Evolutionary conservation across 208 protist species (phyloP).

Genomic region (Strigomonas galati): DNA sequence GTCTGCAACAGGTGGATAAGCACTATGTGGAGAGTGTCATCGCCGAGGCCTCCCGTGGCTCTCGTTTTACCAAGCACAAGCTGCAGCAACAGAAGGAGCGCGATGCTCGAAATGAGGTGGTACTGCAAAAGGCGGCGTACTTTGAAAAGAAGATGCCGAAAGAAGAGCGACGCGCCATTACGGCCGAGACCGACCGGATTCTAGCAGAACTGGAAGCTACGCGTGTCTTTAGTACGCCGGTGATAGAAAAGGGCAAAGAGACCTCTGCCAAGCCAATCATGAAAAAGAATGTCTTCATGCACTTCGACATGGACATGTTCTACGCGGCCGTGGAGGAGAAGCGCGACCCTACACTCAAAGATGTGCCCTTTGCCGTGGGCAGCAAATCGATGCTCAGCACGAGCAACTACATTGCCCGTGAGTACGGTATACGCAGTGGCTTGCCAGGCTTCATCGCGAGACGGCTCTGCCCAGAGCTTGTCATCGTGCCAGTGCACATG

Average conservation of each 20-base stretch:
- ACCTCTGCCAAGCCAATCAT: constrained; percentile 10
- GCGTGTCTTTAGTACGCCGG: not conserved
- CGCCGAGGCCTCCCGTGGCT: constrained; percentile 26
- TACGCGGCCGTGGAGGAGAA: constrained; percentile 82
- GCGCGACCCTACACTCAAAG: constrained; percentile 62
- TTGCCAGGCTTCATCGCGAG: constrained; percentile 93
- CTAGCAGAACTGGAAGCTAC: not conserved
- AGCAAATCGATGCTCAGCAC: constrained; percentile 89
- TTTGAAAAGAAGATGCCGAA: constrained; percentile 7
- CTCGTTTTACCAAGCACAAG: constrained; percentile 4
- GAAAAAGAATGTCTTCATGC: constrained; percentile 42
- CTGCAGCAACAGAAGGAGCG: constrained; percentile 14
- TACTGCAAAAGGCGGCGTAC: constrained; percentile 54
- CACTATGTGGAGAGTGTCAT: constrained; percentile 49
- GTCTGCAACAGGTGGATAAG: constrained; percentile 51
- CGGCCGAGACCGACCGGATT: not conserved
- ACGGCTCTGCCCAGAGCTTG: constrained; percentile 74
- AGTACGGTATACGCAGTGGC: constrained; percentile 90
- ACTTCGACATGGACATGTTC: constrained; percentile 92
- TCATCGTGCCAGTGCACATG: constrained; percentile 67
- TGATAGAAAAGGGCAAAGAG: not conserved
- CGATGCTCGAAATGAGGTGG: constrained; percentile 38
- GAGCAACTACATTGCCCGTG: constrained; percentile 91
- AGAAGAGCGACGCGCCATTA: not conserved
- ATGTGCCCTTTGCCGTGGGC: constrained; percentile 92